Base-by-base conservation (phyloP, 139 green algal species). In the Monoraphidium neglectum region DNA sequence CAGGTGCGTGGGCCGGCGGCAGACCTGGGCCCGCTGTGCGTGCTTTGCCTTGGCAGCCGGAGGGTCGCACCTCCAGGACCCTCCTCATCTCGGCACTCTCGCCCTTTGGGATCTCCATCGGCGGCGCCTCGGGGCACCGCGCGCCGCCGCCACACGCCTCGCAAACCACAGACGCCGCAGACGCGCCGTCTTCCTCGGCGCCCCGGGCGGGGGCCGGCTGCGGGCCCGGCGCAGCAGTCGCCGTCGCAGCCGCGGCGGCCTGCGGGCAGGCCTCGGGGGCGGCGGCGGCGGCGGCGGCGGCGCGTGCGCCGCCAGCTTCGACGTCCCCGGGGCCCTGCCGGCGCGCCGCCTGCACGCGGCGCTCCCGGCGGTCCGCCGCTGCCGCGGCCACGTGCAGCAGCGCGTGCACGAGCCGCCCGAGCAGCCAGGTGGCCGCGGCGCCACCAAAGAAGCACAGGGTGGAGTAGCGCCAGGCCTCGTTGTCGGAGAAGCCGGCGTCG, bases 371-470 rank as follows among this genome's bases (percentile, higher is more conserved):
- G 43, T 51, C 43, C 43, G 8, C 43, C 43, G 8, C 8, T 12
- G 43, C 43, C 43, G 8, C 12, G 43, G 43, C 43, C 8, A 51
- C 8, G 43, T 51, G 43, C 43, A 51, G 8, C 43, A 51, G 8
- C 43, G 43, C 51, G 78, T 90, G 86, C 18, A 91, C 84, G 16
- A 89, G 15, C 64, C 76, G 74, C 80, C 90, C 83, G 26, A 93
- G 71, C 2, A 87, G 4, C 53, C 74, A 79, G 13, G 84, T 87
- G 26, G 81, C 53, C 1, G 85, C 26, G 60, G 92, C 86, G 36
- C 88, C 89, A 56, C 77, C 83, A 63, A 94, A 94, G 77, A 94
- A 93, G 49, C 63, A 81, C n/a, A 91, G 73, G 8, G 82, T 93
- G 54, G 88, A 66, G 47, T 87, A 90, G 46, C 83, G 84, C 26